Evolutionary conservation across 78 protist species (phyloP), one percentile per base, ranked within the genome.

Genomic region (Pigoraptor vietnamica): DNA sequence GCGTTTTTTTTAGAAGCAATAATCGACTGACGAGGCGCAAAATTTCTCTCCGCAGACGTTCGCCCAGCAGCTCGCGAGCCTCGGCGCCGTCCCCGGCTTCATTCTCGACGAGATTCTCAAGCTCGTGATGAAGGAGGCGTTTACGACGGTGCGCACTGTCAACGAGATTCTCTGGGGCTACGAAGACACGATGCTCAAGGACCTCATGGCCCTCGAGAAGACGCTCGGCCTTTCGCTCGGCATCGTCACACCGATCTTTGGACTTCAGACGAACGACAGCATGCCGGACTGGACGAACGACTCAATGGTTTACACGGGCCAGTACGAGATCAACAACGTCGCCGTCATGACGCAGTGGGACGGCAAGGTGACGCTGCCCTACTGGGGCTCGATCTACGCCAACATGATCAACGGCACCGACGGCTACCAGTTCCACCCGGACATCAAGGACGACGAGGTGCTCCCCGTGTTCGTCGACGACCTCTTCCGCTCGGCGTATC

Each of bases 321-420:
- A 21, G 24, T n/a, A 37, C 79, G 55, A 40, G 37, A 32, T 83
- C 83, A 88, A 88, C 90, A 1, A 37, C 33, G 32, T 88, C 34
- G 10, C 1, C 82, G 14, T 19, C 0, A 1, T n/a, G 39, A 40
- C 34, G 14, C 34, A 29, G 90, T 88, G 81, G 81, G 81, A 88
- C 14, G 90, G 90, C 90, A 23, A 2, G n/a, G 24, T 9, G 10
- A 29, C 32, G 67, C 90, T 88, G 37, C 81, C 90, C 37, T 88
- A 88, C 90, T 88, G 90, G 90, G 90, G 83, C 24, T 14, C 33
- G 24, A 29, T 1, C 24, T 88, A 40, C 25, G 90, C 90, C 21
- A 88, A 88, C 81, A 40, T 40, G 81, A 88, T 88, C 90, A 88
- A 88, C 81, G 90, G 90, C 21, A 88, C 90, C 29, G 90, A 88